Percentiles rank a stretch among this genome's conserved stretches.
These are phyloP conservation scores for Citrus unshiu DNA, from an alignment of 345 rosid genomes.

Conservation along the genomic window DNA sequence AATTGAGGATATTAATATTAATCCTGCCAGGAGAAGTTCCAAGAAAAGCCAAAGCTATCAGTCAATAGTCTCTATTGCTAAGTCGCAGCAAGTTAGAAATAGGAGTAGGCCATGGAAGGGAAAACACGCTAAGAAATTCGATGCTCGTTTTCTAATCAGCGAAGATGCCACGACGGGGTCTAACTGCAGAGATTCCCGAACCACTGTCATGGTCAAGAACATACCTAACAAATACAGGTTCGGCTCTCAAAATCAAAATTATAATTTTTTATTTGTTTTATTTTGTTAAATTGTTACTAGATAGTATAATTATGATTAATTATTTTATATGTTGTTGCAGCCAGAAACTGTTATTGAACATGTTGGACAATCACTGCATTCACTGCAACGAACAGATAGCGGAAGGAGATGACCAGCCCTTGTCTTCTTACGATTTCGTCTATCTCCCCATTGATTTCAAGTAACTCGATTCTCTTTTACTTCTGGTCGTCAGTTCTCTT, in stretches of 20 bases:
- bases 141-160: constrained; percentile 51
- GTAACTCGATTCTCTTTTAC: constrained; percentile 29
- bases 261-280: neutral
- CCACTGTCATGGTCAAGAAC: constrained; percentile 98
- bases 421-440: constrained; percentile 88
- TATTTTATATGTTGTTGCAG: constrained; percentile 25
- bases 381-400: constrained; percentile 77
- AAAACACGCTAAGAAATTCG: constrained; percentile 38
- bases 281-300: neutral
- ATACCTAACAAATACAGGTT: constrained; percentile 96
- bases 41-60: constrained; percentile 25
- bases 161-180: constrained; percentile 52
- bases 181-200: constrained; percentile 54
- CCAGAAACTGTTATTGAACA: constrained; percentile 59
- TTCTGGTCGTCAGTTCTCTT: neutral
- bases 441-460: constrained; percentile 94
- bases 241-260: constrained; percentile 7
- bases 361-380: constrained; percentile 89
- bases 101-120: constrained; percentile 47
- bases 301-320: neutral
- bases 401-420: constrained; percentile 39
- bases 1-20: constrained; percentile 4
- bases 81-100: constrained; percentile 27
- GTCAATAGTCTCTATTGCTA: neutral
- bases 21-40: constrained; percentile 20